Base-by-base conservation (phyloP, 2,329 filamentous ascomycete genomes). In the Penicillium sp. region DNA sequence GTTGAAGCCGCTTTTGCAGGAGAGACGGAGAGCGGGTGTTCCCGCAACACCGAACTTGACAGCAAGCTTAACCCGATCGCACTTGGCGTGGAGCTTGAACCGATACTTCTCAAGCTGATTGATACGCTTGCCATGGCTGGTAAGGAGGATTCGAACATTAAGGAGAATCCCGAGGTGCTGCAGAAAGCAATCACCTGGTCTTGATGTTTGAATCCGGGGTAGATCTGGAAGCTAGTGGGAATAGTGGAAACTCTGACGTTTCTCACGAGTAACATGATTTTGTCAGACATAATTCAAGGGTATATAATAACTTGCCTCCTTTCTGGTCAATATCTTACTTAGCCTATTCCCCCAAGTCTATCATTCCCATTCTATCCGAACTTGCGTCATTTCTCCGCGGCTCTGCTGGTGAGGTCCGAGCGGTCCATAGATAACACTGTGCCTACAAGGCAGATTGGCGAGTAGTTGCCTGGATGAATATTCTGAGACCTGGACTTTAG, bases 1-100 rank as follows among this genome's bases (percentile, higher is more conserved):
- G 42, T 56, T 3, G 14, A 55, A 32, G 29, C 40, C 18, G 54
- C 54, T 3, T 59, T 59, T 41, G 50, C 33, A 2, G 55, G 52
- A 7, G 50, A 25, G n/a, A 47, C 48, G 10, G 9, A 26, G 8
- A 40, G 22, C n/a, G 48, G 53, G 3, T 57, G 54, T 32, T 42
- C 47, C 5, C 30, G 11, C 9, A 48, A 50, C 13, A 51, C 42
- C n/a, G 41, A 55, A 41, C 34, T 55, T 25, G 17, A 9, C 2
- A 51, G 30, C 36, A 13, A 47, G 4, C 39, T 57, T 7, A 47
- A 56, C 31, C 50, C 46, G 2, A 26, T 55, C 37, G 50, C 50
- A 4, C 30, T 57, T 7, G 54, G 53, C 2, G 34, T 41, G 1
- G 32, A 40, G 5, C 35, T 56, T 8, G 53, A 57, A 38, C 53